phyloP scores from a whole-genome alignment of 345 rosid species.

The Eutrema heterophyllum region DNA sequence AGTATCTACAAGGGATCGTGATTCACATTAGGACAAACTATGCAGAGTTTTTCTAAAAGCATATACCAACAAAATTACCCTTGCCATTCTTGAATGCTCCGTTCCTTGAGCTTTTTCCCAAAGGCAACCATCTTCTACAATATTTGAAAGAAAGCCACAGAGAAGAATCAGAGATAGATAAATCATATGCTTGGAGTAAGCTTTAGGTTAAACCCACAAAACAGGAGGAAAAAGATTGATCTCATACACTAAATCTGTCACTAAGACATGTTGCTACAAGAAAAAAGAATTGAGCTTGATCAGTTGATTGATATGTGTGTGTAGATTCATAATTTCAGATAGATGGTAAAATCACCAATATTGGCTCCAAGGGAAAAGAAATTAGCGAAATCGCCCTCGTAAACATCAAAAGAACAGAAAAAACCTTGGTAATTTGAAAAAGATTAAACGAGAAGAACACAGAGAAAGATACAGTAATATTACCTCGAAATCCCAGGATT shows the following conservation, averaged over 20 bases:
- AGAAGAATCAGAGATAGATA: neutral
- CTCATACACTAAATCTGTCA: neutral
- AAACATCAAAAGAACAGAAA: conserved; percentile 1
- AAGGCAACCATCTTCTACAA: conserved; percentile 32
- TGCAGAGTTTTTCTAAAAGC: neutral
- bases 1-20: conserved; percentile 44
- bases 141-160: neutral
- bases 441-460: neutral
- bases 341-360: neutral
- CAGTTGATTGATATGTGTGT: neutral
- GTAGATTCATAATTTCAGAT: neutral
- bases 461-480: neutral
- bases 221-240: too few species aligned
- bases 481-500: neutral
- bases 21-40: neutral
- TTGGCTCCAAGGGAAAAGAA: neutral
- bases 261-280: neutral
- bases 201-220: neutral
- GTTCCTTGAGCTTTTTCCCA: conserved; percentile 34
- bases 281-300: neutral
- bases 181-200: neutral
- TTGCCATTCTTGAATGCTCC: conserved; percentile 68
- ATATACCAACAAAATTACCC: conserved; percentile 34
- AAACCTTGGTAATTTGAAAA: neutral
- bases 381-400: neutral